A percentile compares a stretch with the other conserved stretches of the same genome.
phyloP scores from a whole-genome alignment of 306 rosid genomes.

The Quercus ilex region DNA sequence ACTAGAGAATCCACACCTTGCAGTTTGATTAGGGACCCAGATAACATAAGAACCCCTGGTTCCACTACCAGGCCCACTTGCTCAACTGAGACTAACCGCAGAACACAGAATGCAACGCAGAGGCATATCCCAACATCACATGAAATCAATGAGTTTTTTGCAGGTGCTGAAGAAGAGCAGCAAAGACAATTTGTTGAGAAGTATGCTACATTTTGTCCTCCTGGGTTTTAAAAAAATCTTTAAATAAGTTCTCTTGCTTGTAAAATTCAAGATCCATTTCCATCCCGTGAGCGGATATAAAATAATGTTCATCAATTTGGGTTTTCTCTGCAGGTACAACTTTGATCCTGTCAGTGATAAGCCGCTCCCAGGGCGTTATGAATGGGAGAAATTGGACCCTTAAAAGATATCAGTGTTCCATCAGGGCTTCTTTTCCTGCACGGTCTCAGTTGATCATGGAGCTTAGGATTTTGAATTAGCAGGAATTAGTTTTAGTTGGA shows the following conservation, averaged over 20 bases:
- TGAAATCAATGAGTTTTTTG: constrained; percentile 88
- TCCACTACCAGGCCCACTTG: constrained; percentile 72
- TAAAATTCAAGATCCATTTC: neutral
- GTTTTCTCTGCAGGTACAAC: constrained; percentile 78
- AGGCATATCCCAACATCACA: constrained; percentile 66
- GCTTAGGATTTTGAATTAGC: constrained; percentile 37
- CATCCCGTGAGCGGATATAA: neutral
- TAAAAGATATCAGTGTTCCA: constrained; percentile 42
- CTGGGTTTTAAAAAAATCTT: neutral
- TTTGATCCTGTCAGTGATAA: constrained; percentile 78
- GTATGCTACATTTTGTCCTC: constrained; percentile 31
- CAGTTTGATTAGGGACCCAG: constrained; percentile 78
- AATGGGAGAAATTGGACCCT: constrained; percentile 74
- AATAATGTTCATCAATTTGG: neutral
- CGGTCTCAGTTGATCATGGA: constrained; percentile 34
- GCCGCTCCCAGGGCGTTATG: constrained; percentile 82
- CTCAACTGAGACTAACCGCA: constrained; percentile 43
- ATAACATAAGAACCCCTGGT: constrained; percentile 64
- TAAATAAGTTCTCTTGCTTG: neutral
- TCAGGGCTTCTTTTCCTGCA: constrained; percentile 41
- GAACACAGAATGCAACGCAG: constrained; percentile 43
- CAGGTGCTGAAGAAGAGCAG: constrained; percentile 64
- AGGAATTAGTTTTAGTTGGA: constrained; percentile 61
- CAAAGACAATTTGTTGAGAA: constrained; percentile 73
- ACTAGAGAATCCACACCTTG: constrained; percentile 94